Evolutionary conservation across 257 asterid species (phyloP).

Genomic region (Capsicum rhomboideum): DNA sequence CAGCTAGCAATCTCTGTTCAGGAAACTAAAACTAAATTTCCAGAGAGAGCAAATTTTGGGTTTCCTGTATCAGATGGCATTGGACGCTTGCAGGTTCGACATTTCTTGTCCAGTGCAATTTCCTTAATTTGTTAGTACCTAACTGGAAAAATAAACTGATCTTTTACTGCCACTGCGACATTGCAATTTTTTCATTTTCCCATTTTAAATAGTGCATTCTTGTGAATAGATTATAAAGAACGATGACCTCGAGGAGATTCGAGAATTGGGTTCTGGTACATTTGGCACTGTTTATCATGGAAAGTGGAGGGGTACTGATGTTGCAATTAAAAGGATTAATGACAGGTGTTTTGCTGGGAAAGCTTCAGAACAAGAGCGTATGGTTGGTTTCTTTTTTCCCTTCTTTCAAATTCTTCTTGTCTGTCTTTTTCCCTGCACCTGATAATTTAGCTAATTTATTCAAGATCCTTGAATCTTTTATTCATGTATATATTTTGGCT

Average conservation of each 20-base stretch:
- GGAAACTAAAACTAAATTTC: constrained; percentile 52
- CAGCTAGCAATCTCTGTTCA: constrained; percentile 14
- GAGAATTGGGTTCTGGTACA: constrained; percentile 97
- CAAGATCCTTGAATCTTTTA: background rate
- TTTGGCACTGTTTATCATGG: constrained; percentile 99
- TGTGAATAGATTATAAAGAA: constrained; percentile 68
- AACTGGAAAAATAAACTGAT: background rate
- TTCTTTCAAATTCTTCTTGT: background rate
- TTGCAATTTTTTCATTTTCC: background rate
- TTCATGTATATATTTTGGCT: background rate
- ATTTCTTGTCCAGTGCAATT: background rate
- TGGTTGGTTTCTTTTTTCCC: constrained; percentile 44
- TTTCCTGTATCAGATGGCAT: constrained; percentile 63
- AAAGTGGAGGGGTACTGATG: constrained; percentile 99
- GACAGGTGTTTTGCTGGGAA: constrained; percentile 94
- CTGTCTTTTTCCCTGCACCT: background rate
- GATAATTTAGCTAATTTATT: background rate
- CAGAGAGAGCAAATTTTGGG: constrained; percentile 61
- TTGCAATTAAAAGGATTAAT: constrained; percentile 90
- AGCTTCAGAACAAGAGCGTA: constrained; percentile 95
- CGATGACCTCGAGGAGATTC: constrained; percentile 84
- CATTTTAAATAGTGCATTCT: background rate
- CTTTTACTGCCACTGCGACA: background rate
- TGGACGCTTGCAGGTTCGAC: constrained; percentile 81
- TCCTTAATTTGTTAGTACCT: background rate